Base-by-base conservation (phyloP, 257 asterid genomes). In the Nicotiana paniculata region DNA sequence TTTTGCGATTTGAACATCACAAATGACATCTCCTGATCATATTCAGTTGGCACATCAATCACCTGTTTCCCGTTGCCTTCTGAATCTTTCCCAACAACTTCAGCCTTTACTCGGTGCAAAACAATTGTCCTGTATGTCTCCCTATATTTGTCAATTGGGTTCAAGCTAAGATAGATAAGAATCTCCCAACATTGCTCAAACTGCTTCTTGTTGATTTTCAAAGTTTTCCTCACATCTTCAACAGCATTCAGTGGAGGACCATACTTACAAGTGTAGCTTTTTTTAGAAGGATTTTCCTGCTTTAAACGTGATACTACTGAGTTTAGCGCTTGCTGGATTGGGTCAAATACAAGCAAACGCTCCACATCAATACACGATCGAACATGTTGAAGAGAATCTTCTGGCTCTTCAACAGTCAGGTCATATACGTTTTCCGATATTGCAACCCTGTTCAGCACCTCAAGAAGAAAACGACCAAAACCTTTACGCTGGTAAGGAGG, bases 141-240 rank as follows among this genome's bases (percentile, higher is more conserved):
- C 89, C 90, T 86, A 84, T 86, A 82, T 77, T 88, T 90, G 33
- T 88, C 93, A 16, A 79, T 78, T 58, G 91, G 90, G 79, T 84
- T 91, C 77, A 96, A 85, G 37, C 89, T 72, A 3, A 96, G 90
- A 84, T 92, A 96, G 77, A 96, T 85, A 51, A 96, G 98, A 82
- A 94, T 87, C 90, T 94, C 99, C 99, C 99, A 94, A 87, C 98
- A 92, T 86, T 94, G 98, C 57, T 84, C 83, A 84, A 96, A 90
- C 87, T 96, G 99, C 81, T 86, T 89, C 87, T 84, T 94, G 92
- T 91, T 96, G 83, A 96, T 96, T 83, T 96, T 96, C 89, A 96
- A 75, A 65, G 81, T 77, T 86, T 87, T 88, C 86, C 99, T 84
- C 57, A 88, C 98, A 18, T 83, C 90, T 83, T 94, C 99, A 37